These are phyloP conservation scores for Penicillium herquei DNA, from an alignment of 495 filamentous ascomycete genomes.

Conservation along the genomic window DNA sequence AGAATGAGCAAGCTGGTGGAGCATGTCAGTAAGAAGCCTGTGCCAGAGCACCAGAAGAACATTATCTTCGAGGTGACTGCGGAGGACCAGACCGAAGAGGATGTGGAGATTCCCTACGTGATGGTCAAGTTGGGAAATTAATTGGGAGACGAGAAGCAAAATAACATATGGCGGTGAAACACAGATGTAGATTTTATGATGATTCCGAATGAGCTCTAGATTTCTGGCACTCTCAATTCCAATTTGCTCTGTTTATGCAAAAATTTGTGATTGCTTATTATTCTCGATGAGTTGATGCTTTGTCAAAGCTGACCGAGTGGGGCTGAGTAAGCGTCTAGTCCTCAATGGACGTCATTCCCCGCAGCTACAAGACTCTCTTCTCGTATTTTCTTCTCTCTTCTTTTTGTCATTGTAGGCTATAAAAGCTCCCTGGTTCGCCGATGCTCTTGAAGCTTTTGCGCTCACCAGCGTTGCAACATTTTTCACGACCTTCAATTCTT, in stretches of 20 bases:
- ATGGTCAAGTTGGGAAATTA: constrained; percentile 71
- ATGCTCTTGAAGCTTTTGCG: constrained; percentile 33
- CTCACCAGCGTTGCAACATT: constrained; percentile 19
- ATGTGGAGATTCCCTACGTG: constrained; percentile 97
- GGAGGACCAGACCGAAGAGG: constrained; percentile 86
- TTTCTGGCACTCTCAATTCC: constrained; percentile 7
- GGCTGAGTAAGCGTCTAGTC: constrained; percentile 21
- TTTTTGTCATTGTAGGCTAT: constrained; percentile 5
- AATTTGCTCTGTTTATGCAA: background rate
- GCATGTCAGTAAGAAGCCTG: constrained; percentile 83
- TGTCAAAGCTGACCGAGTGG: constrained; percentile 33
- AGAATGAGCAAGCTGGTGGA: constrained; percentile 86
- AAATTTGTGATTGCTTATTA: constrained; percentile 3
- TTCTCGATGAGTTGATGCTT: constrained; percentile 18
- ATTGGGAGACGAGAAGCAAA: constrained; percentile 16
- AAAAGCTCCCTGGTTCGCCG: constrained; percentile 11
- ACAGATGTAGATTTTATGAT: constrained; percentile 14
- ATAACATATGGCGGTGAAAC: constrained; percentile 18
- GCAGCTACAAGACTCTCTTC: constrained; percentile 3
- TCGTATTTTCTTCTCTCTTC: constrained; percentile 5
- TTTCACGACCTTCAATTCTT: constrained; percentile 17
- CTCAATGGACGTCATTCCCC: constrained; percentile 25
- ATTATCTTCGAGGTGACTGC: constrained; percentile 95
- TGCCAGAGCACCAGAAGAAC: constrained; percentile 90
- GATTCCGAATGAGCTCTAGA: constrained; percentile 18